These are phyloP conservation scores for Thielaviopsis cerberus DNA, from an alignment of 2,329 filamentous ascomycete species.

Conservation along the genomic window DNA sequence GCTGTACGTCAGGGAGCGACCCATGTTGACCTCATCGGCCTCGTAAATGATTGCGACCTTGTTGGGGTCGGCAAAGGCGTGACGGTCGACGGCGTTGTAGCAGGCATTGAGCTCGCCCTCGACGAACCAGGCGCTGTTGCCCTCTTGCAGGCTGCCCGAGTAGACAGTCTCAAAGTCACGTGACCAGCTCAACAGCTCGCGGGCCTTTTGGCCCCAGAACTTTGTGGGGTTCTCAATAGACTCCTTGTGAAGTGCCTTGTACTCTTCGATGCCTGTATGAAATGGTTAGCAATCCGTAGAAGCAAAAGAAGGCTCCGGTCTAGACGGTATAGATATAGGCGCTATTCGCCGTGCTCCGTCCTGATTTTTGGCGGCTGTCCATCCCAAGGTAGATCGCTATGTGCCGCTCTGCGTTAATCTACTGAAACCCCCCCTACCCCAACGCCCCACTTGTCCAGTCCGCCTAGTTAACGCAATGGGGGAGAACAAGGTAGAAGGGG, in stretches of 20 bases:
- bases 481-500: neutral
- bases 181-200: slow-evolving; percentile 79
- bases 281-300: too few species aligned
- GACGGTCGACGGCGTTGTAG: slow-evolving; percentile 93
- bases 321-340: too few species aligned
- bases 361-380: neutral
- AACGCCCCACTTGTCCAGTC: neutral
- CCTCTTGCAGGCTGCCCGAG: slow-evolving; percentile 54
- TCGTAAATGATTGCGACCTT: slow-evolving; percentile 97
- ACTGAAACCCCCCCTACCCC: neutral
- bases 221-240: slow-evolving; percentile 76
- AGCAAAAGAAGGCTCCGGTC: too few species aligned
- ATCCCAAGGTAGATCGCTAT: neutral
- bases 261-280: slow-evolving; percentile 42
- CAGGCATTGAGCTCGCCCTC: slow-evolving; percentile 88
- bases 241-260: slow-evolving; percentile 53
- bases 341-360: neutral
- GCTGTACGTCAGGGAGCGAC: slow-evolving; percentile 77
- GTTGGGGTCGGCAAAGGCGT: slow-evolving; percentile 86
- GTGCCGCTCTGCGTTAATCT: neutral
- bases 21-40: slow-evolving; percentile 74
- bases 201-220: slow-evolving; percentile 77
- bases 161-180: slow-evolving; percentile 81
- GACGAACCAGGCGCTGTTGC: slow-evolving; percentile 85
- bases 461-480: neutral